phyloP scores from a whole-genome alignment of 1,284 basidiomycete species.

The Cystobasidium pallidum region DNA sequence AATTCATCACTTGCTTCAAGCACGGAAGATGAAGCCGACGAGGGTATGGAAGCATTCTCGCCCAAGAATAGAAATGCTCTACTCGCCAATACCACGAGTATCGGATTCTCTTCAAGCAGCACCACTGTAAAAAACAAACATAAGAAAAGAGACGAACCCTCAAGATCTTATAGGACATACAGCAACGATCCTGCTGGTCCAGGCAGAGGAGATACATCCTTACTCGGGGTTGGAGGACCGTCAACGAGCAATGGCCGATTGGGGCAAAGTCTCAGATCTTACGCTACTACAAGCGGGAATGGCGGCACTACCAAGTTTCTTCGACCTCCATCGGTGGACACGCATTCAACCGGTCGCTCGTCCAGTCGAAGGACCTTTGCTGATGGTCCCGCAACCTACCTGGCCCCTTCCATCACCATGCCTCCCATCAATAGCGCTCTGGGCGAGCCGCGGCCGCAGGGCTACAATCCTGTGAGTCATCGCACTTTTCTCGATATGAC shows the following conservation, averaged over 20 bases:
- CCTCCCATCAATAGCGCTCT: constrained; percentile 1
- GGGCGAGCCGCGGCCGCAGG: constrained; percentile 5
- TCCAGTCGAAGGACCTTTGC: constrained; percentile 31
- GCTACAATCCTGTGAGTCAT: constrained; percentile 19
- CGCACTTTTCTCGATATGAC: background rate
- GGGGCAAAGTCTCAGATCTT: constrained; percentile 6
- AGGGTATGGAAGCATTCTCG: constrained; percentile 34
- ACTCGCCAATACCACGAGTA: background rate
- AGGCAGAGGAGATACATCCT: background rate
- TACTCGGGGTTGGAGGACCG: background rate
- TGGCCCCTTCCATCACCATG: constrained; percentile 39
- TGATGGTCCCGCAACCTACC: constrained; percentile 29
- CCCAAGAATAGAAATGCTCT: constrained; percentile 12
- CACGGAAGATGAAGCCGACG: constrained; percentile 30
- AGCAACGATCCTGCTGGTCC: background rate
- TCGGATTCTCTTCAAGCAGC: background rate
- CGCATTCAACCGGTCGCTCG: constrained; percentile 13
- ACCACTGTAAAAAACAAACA: constrained; percentile 1
- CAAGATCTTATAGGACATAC: constrained; percentile 13
- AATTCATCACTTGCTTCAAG: constrained; percentile 19
- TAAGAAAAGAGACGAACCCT: background rate
- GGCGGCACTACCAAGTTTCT: constrained; percentile 9
- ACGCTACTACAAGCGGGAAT: constrained; percentile 18
- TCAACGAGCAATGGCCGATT: constrained; percentile 4
- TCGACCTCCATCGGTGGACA: constrained; percentile 16